These are phyloP conservation scores for Penicillium parvum DNA, from an alignment of 495 filamentous ascomycete species.

Conservation along the genomic window DNA sequence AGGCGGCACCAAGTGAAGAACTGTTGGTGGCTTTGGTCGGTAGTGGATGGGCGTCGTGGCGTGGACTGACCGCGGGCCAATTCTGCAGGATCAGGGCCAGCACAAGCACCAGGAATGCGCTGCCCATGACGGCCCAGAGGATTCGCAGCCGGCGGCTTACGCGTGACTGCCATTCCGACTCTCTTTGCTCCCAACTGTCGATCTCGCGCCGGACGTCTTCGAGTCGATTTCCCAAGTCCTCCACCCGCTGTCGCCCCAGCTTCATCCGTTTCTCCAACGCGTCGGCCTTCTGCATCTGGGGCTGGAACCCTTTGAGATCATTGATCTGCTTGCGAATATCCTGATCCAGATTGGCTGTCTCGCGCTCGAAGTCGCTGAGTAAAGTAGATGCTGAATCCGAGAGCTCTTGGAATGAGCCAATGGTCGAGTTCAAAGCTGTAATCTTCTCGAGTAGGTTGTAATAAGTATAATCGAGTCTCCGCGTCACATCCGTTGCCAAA, in stretches of 20 bases:
- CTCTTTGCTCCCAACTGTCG: slow-evolving; percentile 65
- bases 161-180: slow-evolving; percentile 67
- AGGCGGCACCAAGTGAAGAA: background rate
- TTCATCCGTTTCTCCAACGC: slow-evolving; percentile 62
- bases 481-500: slow-evolving; percentile 54
- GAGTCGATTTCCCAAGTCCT: slow-evolving; percentile 60
- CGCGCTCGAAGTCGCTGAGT: slow-evolving; percentile 56
- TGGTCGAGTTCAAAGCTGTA: slow-evolving; percentile 60
- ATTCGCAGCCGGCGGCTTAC: slow-evolving; percentile 58
- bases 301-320: slow-evolving; percentile 62
- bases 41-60: background rate
- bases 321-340: slow-evolving; percentile 65
- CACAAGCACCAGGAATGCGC: slow-evolving; percentile 33
- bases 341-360: slow-evolving; percentile 53
- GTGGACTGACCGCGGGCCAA: slow-evolving; percentile 15
- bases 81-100: slow-evolving; percentile 41
- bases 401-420: slow-evolving; percentile 66
- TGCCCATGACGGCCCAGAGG: slow-evolving; percentile 52
- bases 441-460: slow-evolving; percentile 79
- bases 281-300: slow-evolving; percentile 64
- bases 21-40: slow-evolving; percentile 2
- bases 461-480: slow-evolving; percentile 80
- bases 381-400: slow-evolving; percentile 57
- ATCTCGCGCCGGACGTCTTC: slow-evolving; percentile 60
- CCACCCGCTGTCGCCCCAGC: slow-evolving; percentile 57